phyloP scores from a whole-genome alignment of 345 rosid genomes.

The Gossypium ekmanianum region DNA sequence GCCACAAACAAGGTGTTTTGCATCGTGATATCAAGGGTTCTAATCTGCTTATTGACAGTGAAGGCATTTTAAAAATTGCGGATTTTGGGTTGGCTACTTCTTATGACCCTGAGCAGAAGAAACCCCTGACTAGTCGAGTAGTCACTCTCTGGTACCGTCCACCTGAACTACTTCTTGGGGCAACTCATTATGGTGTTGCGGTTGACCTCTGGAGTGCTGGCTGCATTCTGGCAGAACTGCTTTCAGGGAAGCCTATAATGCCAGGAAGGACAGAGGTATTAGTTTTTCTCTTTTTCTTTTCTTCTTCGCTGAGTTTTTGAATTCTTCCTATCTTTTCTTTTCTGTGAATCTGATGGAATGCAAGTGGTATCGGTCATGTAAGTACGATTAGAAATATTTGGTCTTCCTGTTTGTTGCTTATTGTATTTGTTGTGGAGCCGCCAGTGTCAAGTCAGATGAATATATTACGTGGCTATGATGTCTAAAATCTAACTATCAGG shows the following conservation, averaged over 20 bases:
- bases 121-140: conserved; percentile 80
- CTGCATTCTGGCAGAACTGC: conserved; percentile 86
- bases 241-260: conserved; percentile 80
- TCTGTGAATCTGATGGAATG: neutral
- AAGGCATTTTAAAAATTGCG: conserved; percentile 76
- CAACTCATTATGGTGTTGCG: conserved; percentile 59
- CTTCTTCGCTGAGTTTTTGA: neutral
- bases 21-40: conserved; percentile 91
- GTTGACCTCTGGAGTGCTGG: conserved; percentile 98
- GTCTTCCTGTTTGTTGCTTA: conserved; percentile 2
- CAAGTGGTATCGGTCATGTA: neutral
- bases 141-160: conserved; percentile 98
- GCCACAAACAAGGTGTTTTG: conserved; percentile 71
- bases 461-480: neutral
- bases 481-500: neutral
- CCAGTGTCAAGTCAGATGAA: neutral
- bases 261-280: conserved; percentile 89
- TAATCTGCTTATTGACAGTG: conserved; percentile 70
- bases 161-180: conserved; percentile 90
- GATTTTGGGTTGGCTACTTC: conserved; percentile 87
- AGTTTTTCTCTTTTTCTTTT: neutral
- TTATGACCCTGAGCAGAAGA: conserved; percentile 56
- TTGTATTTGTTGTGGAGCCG: neutral
- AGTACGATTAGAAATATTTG: neutral
- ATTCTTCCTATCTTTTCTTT: neutral